Evolutionary conservation across 1,284 basidiomycete species (phyloP).

Genomic region (Vanrija sp.): DNA sequence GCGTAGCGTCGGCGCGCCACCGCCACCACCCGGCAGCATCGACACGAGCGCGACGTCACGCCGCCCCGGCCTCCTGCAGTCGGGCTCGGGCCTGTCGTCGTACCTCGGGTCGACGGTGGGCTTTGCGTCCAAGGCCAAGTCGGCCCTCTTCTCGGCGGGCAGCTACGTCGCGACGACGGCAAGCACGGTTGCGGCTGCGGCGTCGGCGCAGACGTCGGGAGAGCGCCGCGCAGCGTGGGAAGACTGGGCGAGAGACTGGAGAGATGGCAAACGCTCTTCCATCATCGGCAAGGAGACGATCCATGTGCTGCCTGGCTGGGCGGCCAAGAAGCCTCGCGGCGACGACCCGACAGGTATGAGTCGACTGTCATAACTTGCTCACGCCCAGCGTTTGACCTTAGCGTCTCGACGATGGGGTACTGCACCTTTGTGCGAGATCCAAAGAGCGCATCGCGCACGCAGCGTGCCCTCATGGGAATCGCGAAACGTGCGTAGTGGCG

Average conservation of each 20-base stretch:
- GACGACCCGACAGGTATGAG: not conserved
- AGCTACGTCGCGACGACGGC: constrained; percentile 7
- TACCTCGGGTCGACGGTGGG: constrained; percentile 3
- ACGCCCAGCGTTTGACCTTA: constrained; percentile 11
- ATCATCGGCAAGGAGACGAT: constrained; percentile 23
- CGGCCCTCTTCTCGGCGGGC: constrained; percentile 6
- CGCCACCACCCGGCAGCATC: not conserved
- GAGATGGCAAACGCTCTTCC: not conserved
- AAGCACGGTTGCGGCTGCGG: not conserved
- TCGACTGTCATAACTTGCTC: not conserved
- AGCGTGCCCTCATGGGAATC: constrained; percentile 67
- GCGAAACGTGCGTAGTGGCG: constrained; percentile 60
- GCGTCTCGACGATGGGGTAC: constrained; percentile 11
- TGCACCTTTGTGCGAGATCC: constrained; percentile 61
- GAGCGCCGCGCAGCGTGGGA: constrained; percentile 19
- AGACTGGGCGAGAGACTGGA: constrained; percentile 17
- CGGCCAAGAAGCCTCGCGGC: constrained; percentile 24
- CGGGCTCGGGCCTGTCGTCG: not conserved
- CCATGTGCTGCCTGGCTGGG: constrained; percentile 41
- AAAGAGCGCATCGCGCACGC: constrained; percentile 64
- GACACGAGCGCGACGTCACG: not conserved
- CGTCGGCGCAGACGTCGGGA: constrained; percentile 15
- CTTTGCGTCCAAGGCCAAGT: constrained; percentile 14
- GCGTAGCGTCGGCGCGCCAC: not conserved
- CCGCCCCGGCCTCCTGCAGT: not conserved